These are phyloP conservation scores for Irpex sp. DNA, from an alignment of 1,284 basidiomycete genomes.

Conservation along the genomic window DNA sequence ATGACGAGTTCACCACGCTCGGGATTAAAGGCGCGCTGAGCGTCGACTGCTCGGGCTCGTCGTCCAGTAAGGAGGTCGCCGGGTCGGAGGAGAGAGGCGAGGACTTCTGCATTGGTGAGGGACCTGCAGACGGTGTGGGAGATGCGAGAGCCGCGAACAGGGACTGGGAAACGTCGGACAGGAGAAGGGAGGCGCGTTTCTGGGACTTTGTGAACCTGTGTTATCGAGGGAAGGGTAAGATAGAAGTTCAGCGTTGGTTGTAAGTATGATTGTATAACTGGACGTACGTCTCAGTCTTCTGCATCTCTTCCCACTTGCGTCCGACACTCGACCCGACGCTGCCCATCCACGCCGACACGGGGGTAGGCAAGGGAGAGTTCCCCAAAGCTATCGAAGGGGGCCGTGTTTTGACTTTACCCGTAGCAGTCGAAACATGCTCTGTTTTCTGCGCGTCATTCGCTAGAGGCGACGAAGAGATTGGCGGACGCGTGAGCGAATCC, in stretches of 20 bases:
- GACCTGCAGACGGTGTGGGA: slow-evolving; percentile 18
- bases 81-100: slow-evolving; percentile 12
- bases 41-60: slow-evolving; percentile 27
- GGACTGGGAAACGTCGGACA: slow-evolving; percentile 61
- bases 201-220: slow-evolving; percentile 55
- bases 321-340: slow-evolving; percentile 42
- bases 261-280: background rate
- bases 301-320: slow-evolving; percentile 58
- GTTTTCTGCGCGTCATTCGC: background rate
- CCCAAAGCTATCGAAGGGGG: slow-evolving; percentile 30
- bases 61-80: slow-evolving; percentile 37
- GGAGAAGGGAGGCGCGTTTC: slow-evolving; percentile 62
- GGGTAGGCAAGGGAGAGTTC: slow-evolving; percentile 16
- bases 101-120: background rate
- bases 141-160: slow-evolving; percentile 48
- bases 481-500: background rate
- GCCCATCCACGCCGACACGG: slow-evolving; percentile 42
- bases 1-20: slow-evolving; percentile 16
- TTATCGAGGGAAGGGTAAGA: too few species aligned
- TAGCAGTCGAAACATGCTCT: background rate
- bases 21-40: slow-evolving; percentile 29
- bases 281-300: slow-evolving; percentile 50
- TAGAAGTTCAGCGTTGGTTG: too few species aligned
- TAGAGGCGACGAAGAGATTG: slow-evolving; percentile 2
- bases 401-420: slow-evolving; percentile 20